These are phyloP conservation scores for Vitis labrusca DNA, from an alignment of 164 flowering plant species.

Conservation along the genomic window DNA sequence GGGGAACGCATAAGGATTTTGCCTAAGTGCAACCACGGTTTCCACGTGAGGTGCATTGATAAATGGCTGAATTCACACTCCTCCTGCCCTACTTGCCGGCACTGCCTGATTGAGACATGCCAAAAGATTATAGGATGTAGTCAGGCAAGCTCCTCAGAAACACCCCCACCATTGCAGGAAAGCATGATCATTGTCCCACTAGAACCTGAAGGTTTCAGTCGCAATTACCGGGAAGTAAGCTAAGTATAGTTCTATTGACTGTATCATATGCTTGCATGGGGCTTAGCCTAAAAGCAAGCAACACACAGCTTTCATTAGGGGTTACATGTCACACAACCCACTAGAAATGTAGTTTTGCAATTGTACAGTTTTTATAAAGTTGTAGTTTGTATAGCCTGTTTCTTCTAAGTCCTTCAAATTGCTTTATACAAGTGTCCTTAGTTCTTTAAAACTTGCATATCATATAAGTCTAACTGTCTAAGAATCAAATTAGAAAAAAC, in stretches of 20 bases:
- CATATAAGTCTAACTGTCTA: no score
- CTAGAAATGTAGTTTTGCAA: neutral
- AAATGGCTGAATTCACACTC: slow-evolving; percentile 82
- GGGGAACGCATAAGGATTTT: slow-evolving; percentile 63
- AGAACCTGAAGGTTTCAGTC: slow-evolving; percentile 61
- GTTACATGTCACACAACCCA: neutral
- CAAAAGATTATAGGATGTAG: slow-evolving; percentile 48
- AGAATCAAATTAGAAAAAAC: no score
- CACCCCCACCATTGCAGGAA: slow-evolving; percentile 24
- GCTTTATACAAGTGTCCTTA: no score
- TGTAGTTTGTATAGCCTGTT: neutral
- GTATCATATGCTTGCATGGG: neutral
- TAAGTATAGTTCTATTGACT: slow-evolving; percentile 2
- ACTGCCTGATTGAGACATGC: slow-evolving; percentile 61
- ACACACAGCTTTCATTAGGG: neutral
- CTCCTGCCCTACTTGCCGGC: slow-evolving; percentile 86
- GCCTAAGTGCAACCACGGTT: slow-evolving; percentile 85
- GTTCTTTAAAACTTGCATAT: no score
- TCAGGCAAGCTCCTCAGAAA: slow-evolving; percentile 28
- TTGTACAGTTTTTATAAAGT: neutral
- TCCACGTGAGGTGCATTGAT: slow-evolving; percentile 80
- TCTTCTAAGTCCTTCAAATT: neutral
- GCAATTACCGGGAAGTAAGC: slow-evolving; percentile 32
- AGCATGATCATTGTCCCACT: slow-evolving; percentile 48
- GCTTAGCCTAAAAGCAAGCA: neutral